phyloP scores from a whole-genome alignment of 495 filamentous ascomycete genomes.

The Rusavskia elegans region DNA sequence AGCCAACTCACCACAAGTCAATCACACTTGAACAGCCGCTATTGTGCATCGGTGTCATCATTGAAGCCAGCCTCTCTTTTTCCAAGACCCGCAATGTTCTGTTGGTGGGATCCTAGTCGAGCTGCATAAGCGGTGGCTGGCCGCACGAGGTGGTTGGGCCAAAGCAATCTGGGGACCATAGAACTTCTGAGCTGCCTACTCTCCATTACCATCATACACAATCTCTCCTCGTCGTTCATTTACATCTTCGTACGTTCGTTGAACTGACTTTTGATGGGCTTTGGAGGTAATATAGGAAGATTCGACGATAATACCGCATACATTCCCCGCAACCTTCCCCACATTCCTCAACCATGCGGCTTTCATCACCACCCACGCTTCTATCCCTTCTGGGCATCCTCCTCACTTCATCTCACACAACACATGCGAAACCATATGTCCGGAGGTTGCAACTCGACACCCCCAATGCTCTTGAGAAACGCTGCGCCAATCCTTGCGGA shows the following conservation, averaged over 20 bases:
- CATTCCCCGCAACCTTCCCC: not conserved
- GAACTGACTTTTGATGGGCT: not conserved
- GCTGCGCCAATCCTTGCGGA: conserved; percentile 54
- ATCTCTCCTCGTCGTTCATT: not conserved
- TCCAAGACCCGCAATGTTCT: not conserved
- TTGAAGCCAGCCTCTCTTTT: not conserved
- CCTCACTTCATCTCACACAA: conserved; percentile 21
- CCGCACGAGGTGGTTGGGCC: not conserved
- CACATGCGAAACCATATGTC: conserved; percentile 9
- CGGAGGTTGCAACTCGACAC: conserved; percentile 11
- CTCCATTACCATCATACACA: not conserved
- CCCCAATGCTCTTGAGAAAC: conserved; percentile 27
- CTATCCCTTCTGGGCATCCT: conserved; percentile 16
- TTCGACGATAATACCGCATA: no score
- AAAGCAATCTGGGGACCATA: not conserved
- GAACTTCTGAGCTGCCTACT: not conserved
- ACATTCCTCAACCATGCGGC: conserved; percentile 12
- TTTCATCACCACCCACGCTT: conserved; percentile 10
- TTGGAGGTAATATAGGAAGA: not conserved
- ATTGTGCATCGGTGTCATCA: not conserved
- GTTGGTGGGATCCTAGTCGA: not conserved
- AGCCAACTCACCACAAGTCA: no score
- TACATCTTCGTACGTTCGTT: not conserved
- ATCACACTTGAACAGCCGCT: not conserved
- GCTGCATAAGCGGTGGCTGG: conserved; percentile 5